A percentile compares a stretch with the other conserved stretches of the same genome.
These are phyloP conservation scores for Pezicula rhizophila DNA, from an alignment of 2,329 filamentous ascomycete species.

Conservation along the genomic window DNA sequence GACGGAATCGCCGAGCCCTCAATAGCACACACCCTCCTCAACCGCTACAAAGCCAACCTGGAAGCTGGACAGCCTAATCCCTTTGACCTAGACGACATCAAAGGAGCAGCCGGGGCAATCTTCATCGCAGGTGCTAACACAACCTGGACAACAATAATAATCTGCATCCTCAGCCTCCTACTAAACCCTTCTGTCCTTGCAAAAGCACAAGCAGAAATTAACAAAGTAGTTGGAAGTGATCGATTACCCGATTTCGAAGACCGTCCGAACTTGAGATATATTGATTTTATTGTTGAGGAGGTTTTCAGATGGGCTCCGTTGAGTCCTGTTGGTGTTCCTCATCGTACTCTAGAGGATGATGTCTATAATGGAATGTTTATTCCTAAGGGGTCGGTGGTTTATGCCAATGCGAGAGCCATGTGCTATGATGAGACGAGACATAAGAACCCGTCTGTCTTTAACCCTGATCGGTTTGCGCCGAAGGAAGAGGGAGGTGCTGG, in stretches of 20 bases:
- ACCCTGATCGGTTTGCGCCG: conserved; percentile 38
- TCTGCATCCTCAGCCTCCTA: conserved; percentile 34
- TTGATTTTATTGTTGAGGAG: conserved; percentile 42
- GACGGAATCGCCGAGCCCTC: neutral
- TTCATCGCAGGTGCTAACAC: conserved; percentile 36
- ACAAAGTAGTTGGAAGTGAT: conserved; percentile 38
- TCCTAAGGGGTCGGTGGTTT: conserved; percentile 47
- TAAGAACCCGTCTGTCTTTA: conserved; percentile 35
- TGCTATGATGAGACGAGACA: conserved; percentile 42
- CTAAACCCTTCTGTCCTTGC: conserved; percentile 34
- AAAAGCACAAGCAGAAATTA: conserved; percentile 41
- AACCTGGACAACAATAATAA: conserved; percentile 36
- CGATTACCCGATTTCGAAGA: conserved; percentile 43
- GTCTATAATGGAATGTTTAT: conserved; percentile 51
- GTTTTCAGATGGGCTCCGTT: conserved; percentile 39
- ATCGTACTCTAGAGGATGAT: conserved; percentile 48
- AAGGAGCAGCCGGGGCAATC: conserved; percentile 42
- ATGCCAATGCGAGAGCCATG: conserved; percentile 47
- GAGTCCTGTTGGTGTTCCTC: conserved; percentile 46
- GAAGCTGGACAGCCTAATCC: conserved; percentile 5
- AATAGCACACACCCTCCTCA: neutral
- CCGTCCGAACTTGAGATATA: conserved; percentile 34
- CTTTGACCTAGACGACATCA: conserved; percentile 28
- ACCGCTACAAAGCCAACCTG: neutral
- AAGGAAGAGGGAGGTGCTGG: conserved; percentile 33